phyloP scores from a whole-genome alignment of 2,329 filamentous ascomycete genomes.

The Lachnellula willkommii region DNA sequence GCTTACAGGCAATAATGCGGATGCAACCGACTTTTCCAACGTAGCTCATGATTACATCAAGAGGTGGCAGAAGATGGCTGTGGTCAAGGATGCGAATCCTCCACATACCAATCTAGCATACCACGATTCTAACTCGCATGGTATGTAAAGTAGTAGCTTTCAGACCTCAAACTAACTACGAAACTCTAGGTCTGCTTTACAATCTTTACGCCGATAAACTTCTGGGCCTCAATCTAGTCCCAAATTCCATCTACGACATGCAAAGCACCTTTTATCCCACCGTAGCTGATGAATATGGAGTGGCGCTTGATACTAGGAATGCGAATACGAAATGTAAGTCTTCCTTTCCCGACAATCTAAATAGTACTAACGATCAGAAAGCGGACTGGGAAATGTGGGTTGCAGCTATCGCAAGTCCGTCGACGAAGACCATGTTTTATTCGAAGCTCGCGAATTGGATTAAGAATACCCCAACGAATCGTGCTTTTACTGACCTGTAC shows the following conservation, averaged over 20 bases:
- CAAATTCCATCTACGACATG: conserved; percentile 67
- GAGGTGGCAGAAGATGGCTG: conserved; percentile 66
- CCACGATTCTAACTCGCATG: conserved; percentile 50
- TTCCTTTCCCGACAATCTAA: background rate
- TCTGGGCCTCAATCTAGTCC: conserved; percentile 72
- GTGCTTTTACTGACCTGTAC: conserved; percentile 73
- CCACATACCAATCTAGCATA: conserved; percentile 76
- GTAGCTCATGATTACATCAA: conserved; percentile 66
- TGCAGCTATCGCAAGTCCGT: conserved; percentile 63
- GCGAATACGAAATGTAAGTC: conserved; percentile 65
- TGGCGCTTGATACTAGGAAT: conserved; percentile 77
- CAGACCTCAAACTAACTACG: background rate
- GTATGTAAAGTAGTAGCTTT: conserved; percentile 2
- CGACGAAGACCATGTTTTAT: conserved; percentile 62
- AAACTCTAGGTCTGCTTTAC: conserved; percentile 50
- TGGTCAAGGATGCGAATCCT: conserved; percentile 56
- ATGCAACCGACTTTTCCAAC: conserved; percentile 52
- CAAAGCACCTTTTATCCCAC: conserved; percentile 73
- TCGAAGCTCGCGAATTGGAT: conserved; percentile 68
- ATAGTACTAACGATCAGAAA: background rate
- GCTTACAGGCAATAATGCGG: conserved; percentile 51
- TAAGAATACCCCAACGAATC: conserved; percentile 64
- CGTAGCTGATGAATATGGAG: conserved; percentile 67
- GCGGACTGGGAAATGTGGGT: conserved; percentile 79
- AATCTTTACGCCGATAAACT: conserved; percentile 78